Conservation (phyloP, 441 rosid genomes). For the Corymbia citriodora region DNA sequence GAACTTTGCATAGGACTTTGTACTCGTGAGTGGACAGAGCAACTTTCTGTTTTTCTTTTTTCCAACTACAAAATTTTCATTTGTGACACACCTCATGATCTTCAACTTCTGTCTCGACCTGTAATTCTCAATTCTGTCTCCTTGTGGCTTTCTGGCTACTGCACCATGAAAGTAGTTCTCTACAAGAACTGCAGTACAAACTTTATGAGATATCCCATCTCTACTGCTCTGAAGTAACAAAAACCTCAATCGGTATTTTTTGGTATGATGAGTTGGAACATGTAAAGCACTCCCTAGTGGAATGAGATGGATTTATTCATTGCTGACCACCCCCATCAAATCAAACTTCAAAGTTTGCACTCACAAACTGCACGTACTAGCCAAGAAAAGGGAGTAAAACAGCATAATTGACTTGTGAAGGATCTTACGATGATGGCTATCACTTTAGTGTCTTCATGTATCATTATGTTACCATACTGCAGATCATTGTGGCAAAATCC, state of each 20-base stretch:
- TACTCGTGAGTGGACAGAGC: background rate
- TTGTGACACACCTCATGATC: background rate
- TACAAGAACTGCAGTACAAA: background rate
- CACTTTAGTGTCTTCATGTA: constrained; percentile 72
- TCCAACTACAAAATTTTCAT: background rate
- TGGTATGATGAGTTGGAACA: background rate
- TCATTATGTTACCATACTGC: constrained; percentile 94
- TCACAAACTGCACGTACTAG: background rate
- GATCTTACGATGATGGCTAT: constrained; percentile 83
- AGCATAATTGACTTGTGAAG: background rate
- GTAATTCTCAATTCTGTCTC: background rate
- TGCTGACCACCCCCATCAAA: background rate
- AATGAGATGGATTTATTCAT: background rate
- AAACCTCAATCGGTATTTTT: background rate
- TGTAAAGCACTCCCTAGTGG: background rate
- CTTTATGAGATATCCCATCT: background rate
- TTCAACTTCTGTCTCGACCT: background rate
- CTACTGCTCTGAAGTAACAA: background rate
- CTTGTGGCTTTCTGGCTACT: background rate
- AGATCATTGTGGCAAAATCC: constrained; percentile 96
- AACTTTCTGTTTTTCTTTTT: background rate
- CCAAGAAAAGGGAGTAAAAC: background rate
- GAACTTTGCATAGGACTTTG: background rate
- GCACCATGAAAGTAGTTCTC: background rate
- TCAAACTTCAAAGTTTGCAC: background rate